phyloP scores from a whole-genome alignment of 139 green algal species.

The Nannochloris sp. region DNA sequence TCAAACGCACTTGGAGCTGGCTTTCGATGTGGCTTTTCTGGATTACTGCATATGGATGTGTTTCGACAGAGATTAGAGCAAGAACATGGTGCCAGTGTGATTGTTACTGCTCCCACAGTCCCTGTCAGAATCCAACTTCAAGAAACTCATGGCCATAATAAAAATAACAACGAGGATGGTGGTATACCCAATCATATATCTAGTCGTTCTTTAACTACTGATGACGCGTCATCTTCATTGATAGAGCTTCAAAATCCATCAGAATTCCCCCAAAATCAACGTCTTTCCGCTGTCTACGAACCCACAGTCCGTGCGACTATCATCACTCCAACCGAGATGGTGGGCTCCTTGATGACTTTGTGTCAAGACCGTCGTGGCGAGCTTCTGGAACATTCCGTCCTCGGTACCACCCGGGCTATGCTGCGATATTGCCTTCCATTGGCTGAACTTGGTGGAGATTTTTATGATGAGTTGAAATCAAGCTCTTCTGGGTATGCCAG shows the following conservation, averaged over 20 bases:
- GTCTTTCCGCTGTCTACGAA: conserved; percentile 52
- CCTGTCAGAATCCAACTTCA: conserved; percentile 51
- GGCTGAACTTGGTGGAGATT: conserved; percentile 72
- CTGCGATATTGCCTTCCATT: conserved; percentile 68
- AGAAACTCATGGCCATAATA: conserved; percentile 29
- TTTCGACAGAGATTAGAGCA: conserved; percentile 80
- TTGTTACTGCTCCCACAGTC: conserved; percentile 84
- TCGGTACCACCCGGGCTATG: conserved; percentile 33
- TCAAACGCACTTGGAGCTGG: conserved; percentile 78
- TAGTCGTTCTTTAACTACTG: background rate
- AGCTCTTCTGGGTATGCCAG: conserved; percentile 71
- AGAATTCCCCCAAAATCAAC: conserved; percentile 53
- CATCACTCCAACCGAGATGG: conserved; percentile 56
- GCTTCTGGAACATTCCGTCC: conserved; percentile 57
- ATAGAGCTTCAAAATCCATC: conserved; percentile 55
- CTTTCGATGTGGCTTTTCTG: conserved; percentile 85
- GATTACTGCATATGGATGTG: conserved; percentile 90
- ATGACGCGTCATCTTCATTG: background rate
- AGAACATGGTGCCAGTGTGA: conserved; percentile 67
- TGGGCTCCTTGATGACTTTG: conserved; percentile 73
- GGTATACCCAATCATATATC: background rate
- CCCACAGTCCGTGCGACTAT: conserved; percentile 86
- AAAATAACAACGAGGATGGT: conserved; percentile 1
- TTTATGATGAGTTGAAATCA: conserved; percentile 86
- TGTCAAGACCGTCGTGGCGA: conserved; percentile 52